These are phyloP conservation scores for Lactarius quietus DNA, from an alignment of 768 basidiomycete genomes.

Conservation along the genomic window DNA sequence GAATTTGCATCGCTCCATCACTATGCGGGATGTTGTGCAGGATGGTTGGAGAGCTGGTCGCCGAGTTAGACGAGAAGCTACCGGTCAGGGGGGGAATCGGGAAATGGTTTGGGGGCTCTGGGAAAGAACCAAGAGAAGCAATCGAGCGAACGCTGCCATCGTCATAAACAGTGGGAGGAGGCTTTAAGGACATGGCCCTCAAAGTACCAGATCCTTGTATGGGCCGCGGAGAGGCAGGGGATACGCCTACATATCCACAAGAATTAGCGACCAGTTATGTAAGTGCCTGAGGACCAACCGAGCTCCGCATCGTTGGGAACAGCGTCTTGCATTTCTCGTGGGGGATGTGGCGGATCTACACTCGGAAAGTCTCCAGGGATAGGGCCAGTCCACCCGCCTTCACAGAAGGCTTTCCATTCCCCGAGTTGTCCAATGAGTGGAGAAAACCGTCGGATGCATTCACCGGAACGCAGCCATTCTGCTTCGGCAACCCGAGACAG, in stretches of 20 bases:
- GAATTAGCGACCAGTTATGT: not conserved
- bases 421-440: constrained; percentile 67
- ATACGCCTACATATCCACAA: constrained; percentile 5
- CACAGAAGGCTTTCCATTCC: constrained; percentile 70
- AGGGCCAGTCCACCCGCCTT: constrained; percentile 64
- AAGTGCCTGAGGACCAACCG: not conserved
- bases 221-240: constrained; percentile 1
- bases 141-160: constrained; percentile 38
- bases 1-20: constrained; percentile 3
- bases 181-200: constrained; percentile 3
- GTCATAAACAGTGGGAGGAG: constrained; percentile 16
- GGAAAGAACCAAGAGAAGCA: constrained; percentile 71
- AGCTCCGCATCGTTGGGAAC: constrained; percentile 1
- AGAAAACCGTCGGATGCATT: constrained; percentile 63
- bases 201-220: constrained; percentile 7
- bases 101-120: constrained; percentile 67
- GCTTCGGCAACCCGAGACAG: constrained; percentile 72
- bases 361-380: constrained; percentile 45
- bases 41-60: constrained; percentile 5
- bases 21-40: not conserved
- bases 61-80: constrained; percentile 17
- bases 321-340: constrained; percentile 1
- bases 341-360: constrained; percentile 23
- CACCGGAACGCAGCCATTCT: constrained; percentile 71
- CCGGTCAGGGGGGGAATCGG: constrained; percentile 50